Base-by-base conservation (phyloP, 768 basidiomycete species). In the Trametes villosa region DNA sequence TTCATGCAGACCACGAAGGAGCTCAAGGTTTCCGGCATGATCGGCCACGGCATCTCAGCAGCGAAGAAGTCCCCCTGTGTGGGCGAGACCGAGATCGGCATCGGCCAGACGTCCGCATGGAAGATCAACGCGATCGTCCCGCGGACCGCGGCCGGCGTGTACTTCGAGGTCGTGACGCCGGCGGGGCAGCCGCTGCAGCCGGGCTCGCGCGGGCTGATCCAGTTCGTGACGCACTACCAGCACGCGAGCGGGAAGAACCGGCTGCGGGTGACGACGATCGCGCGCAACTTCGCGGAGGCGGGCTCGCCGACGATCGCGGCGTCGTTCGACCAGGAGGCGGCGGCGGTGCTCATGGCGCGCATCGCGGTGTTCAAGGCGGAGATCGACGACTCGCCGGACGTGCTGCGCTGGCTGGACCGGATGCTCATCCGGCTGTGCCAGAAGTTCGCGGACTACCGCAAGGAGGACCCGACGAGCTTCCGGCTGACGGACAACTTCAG, bases 321-420 rank as follows among this genome's bases (percentile, higher is more conserved):
- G 2, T 93, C 92, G 9, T 98, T 98, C 72, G 97, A 99, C 76
- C 97, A 99, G 72, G 97, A 99, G 78, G 92, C 96, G 0, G 90
- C 96, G 2, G 96, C 97, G 0, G 96, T 98, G 9, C 78, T 99
- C 67, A 98, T 99, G 96, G 93, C 97, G 12, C 86, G 97, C 64
- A 98, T 99, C 73, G 96, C 97, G 0, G 94, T 98, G 9, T 98
- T 98, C 85, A 98, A 98, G 76, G 96, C 97, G 26, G 97, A 98
- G 77, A 94, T 98, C 64, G 97, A 99, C 70, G 96, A 98, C 73
- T 90, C 89, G 4, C 95, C 97, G 0, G 97, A 99, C 72, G 96
- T 98, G 31, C 78, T 99, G 53, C 78, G 97, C 62, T 98, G 97
- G 97, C 77, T 99, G 61, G 97, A 99, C 78, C 83, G 97, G 58